These are phyloP conservation scores for Ambrosia artemisiifolia DNA, from an alignment of 129 eudicot genomes.

Conservation along the genomic window DNA sequence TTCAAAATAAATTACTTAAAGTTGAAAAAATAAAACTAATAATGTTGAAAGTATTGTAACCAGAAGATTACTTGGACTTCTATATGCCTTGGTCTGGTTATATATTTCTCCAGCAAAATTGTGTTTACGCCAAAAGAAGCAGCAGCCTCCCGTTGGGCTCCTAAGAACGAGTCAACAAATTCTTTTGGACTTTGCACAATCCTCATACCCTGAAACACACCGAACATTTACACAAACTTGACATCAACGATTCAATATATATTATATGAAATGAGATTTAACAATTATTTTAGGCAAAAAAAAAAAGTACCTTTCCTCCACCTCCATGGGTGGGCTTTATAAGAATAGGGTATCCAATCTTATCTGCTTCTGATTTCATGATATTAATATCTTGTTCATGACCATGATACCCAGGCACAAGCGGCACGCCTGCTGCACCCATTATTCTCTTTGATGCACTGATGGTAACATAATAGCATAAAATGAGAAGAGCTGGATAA, in stretches of 20 bases:
- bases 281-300: neutral
- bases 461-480: constrained; percentile 24
- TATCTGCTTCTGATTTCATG: constrained; percentile 92
- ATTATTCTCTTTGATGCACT: constrained; percentile 99
- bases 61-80: constrained; percentile 84
- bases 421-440: constrained; percentile 99
- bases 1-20: neutral
- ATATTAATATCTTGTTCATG: constrained; percentile 80
- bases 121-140: constrained; percentile 93
- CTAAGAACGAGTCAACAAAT: constrained; percentile 81
- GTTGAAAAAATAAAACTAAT: neutral
- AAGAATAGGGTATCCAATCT: constrained; percentile 89
- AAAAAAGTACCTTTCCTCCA: constrained; percentile 81
- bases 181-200: constrained; percentile 81
- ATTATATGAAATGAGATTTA: neutral
- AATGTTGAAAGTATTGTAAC: neutral
- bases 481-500: constrained; percentile 15
- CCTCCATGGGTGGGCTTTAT: constrained; percentile 99
- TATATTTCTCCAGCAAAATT: constrained; percentile 87
- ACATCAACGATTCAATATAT: neutral
- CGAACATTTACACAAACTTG: constrained; percentile 13
- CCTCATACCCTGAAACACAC: constrained; percentile 81
- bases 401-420: constrained; percentile 99
- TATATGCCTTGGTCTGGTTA: constrained; percentile 92
- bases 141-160: constrained; percentile 97